Base-by-base conservation (phyloP, 2,329 filamentous ascomycete genomes). In the Colletotrichum orchidophilum region DNA sequence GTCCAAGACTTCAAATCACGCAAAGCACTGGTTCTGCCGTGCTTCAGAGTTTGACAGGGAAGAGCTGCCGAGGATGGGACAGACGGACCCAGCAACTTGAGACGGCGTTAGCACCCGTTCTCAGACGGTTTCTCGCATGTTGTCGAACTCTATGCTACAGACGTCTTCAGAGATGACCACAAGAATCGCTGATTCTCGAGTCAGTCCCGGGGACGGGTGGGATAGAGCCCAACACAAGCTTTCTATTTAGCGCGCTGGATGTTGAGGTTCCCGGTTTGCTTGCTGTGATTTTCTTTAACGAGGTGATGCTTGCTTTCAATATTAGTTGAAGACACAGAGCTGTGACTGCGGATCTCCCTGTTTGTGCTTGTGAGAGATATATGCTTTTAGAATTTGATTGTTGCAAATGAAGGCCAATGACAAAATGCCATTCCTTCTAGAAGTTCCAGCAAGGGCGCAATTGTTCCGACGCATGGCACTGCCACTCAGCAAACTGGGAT, bases 21-120 rank as follows among this genome's bases (percentile, higher is more conserved):
- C 3, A 18, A 46, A 46, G 39, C 18, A 46, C 18, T 21, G 18
- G 18, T 29, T 29, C 42, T 52, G 31, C 15, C 8, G 42, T 63
- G 63, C 61, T 63, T 63, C 57, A 69, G 58, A 49, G 52, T 57
- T 57, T 26, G 63, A 58, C 68, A 63, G 46, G 68, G 64, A 26
- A 68, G n/a, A 68, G 39, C 58, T 35, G 53, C 18, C 13, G 7
- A 59, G 58, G 52, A 67, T 68, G 64, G 68, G 58, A 68, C 64
- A 71, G 42, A 67, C 26, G 49, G 58, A 26, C 46, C 59, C 53
- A 68, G 64, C 58, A 53, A 63, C 69, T 63, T 63, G 69, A 69
- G 69, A 69, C 64, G 59, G 29, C 46, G 5, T 24, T 3, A 15
- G 12, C 59, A 35, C 31, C 29, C 24, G 42, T 58, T 58, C 58